Base-by-base conservation (phyloP, 805 yeast genomes). In the Pichia occidentalis region DNA sequence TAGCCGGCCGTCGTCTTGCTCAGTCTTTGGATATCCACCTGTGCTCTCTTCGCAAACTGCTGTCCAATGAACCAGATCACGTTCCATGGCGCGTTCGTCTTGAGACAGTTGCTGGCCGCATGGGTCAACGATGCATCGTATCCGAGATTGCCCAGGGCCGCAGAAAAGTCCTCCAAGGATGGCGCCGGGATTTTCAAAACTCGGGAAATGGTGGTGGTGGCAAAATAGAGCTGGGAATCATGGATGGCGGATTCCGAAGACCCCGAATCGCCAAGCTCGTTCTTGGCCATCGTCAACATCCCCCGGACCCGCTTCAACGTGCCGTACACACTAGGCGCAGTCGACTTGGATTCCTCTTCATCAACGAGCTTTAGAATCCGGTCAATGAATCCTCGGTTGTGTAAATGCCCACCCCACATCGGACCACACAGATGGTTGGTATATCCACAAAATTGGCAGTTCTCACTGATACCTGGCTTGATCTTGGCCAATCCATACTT, bases 351-450 rank as follows among this genome's bases (percentile, higher is more conserved):
- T 19, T 44, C 45, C 30, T 42, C 48, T 54, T 62, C 19, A 4
- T 40, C 37, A 53, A 52, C 78, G 72, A 46, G 77, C 60, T 68
- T 65, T 38, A 85, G 67, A 32, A 88, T 69, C 47, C 67, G 73
- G 20, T 74, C 67, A 29, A 90, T 67, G 51, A 90, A 92, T 14
- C 70, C 75, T 19, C 58, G 55, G 53, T 81, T 72, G 53, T 90
- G 97, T 40, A 92, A 59, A 6, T 71, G 66, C 0, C 87, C 95
- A 9, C 78, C 87, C 84, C 95, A 92, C 95, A 92, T 84, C 43
- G 99, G 99, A 4, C 99, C 99, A 7, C 90, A 87, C 24, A 92
- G 56, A 55, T 85, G 95, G 57, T 75, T 74, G 2, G 75, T 70
- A 42, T 66, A 70, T 1, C 73, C 79, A 63, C 98, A 92, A 57